Base-by-base conservation (phyloP, 148 eudicot species). In the Camellia granthamiana region DNA sequence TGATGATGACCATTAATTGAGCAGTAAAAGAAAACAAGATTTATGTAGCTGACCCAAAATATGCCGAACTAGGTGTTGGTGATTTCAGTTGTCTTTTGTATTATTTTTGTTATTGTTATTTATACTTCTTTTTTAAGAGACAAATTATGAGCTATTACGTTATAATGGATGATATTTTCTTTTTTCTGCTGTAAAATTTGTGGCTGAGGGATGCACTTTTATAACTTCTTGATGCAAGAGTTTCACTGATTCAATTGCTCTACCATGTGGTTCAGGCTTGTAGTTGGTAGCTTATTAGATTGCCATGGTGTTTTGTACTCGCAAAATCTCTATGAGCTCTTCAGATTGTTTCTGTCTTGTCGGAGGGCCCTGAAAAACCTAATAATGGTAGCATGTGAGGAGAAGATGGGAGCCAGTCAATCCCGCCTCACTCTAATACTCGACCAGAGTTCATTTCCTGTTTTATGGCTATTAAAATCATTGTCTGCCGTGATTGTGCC, bases 391-490 rank as follows among this genome's bases (percentile, higher is more conserved):
- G 87, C 80, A 68, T 85, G 85, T 79, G 94, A 86, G 78, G 88
- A 82, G 72, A 90, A 74, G 76, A 78, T 78, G 66, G 87, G 80
- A 77, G 76, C 80, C 69, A 78, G 82, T 82, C 74, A 82, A 68
- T 84, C 85, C 79, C 71, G 82, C 49, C 78, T 75, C 63, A 69
- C 84, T 81, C 69, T 79, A 41, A 72, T 84, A 70, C 69, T 89
- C 78, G 83, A 78, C 41, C 87, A 88, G 82, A 80, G 81, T 78
- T 75, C 88, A 60, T 85, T 83, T 79, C 87, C 88, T 81, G 70
- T 84, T 83, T 30, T 81, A 42, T 94, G 98, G 99, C 81, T 96
- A 68, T 61, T 88, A 61, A 89, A 90, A 81, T 96, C 98, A 13
- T 66, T 94, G 80, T 77, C 78, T 74, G 81, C 86, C 42, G 87